Evolutionary conservation across 2,329 filamentous ascomycete genomes (phyloP).

Genomic region (Colletotrichum tabaci): DNA sequence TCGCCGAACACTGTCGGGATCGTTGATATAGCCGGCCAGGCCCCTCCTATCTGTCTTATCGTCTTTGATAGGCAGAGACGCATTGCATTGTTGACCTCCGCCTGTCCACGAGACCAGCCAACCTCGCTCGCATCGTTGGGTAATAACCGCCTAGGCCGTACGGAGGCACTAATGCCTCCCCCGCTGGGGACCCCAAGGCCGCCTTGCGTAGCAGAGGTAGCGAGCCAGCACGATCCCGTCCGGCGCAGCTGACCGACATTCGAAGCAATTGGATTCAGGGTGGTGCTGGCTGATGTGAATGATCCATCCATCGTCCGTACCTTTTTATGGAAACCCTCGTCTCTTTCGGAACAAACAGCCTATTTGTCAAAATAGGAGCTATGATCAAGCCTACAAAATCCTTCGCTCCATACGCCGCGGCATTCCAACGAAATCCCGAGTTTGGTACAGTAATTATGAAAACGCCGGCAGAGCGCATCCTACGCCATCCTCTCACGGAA

Average conservation of each 20-base stretch:
- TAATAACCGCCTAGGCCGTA: neutral
- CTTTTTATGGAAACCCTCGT: neutral
- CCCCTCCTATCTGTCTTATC: constrained; percentile 36
- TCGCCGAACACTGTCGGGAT: neutral
- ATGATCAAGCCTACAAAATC: constrained; percentile 1
- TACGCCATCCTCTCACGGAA: neutral
- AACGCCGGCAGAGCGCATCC: constrained; percentile 2
- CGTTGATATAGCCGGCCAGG: too few relatives aligned
- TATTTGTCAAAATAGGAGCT: constrained; percentile 2
- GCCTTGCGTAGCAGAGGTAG: constrained; percentile 1
- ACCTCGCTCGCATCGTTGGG: constrained; percentile 12
- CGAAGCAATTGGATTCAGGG: neutral
- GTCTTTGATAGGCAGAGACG: constrained; percentile 20
- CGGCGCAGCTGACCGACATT: constrained; percentile 13
- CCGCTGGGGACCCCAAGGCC: constrained; percentile 13
- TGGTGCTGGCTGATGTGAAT: constrained; percentile 7
- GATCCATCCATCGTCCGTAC: neutral
- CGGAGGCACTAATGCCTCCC: neutral
- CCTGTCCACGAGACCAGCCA: constrained; percentile 30
- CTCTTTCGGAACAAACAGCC: constrained; percentile 16
- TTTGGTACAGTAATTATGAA: neutral
- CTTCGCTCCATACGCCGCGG: constrained; percentile 1
- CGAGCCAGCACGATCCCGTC: constrained; percentile 18
- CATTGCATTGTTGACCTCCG: constrained; percentile 21
- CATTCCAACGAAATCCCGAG: neutral